These are phyloP conservation scores for Ustilago xerochloae DNA, from an alignment of 1,284 basidiomycete species.

Conservation along the genomic window DNA sequence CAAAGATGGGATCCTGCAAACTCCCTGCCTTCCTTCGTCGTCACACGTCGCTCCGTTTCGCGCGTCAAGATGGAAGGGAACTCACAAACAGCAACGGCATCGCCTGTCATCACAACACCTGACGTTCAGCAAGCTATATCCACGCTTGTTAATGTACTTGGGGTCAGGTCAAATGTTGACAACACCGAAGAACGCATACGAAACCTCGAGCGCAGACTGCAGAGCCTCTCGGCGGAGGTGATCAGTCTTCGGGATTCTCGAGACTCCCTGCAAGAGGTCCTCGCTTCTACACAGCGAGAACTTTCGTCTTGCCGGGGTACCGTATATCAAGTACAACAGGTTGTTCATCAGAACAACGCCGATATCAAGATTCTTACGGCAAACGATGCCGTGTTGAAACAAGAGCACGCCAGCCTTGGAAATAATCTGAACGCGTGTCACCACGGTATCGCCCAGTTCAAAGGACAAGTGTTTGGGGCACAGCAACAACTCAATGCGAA, in stretches of 20 bases:
- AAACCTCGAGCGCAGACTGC: background rate
- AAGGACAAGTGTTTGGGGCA: too few species aligned
- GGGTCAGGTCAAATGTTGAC: background rate
- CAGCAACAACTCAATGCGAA: too few species aligned
- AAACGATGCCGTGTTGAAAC: background rate
- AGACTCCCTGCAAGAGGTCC: conserved; percentile 1
- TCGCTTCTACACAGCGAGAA: background rate
- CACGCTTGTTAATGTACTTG: background rate
- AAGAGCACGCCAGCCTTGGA: background rate
- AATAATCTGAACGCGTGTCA: too few species aligned
- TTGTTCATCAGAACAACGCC: background rate
- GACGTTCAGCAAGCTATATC: conserved; percentile 2
- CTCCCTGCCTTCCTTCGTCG: too few species aligned
- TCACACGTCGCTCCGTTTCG: background rate
- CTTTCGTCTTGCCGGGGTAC: background rate
- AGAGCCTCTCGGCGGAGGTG: background rate
- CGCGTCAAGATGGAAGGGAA: background rate
- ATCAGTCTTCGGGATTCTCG: background rate
- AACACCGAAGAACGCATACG: conserved; percentile 2
- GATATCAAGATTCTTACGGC: background rate
- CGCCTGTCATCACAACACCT: background rate
- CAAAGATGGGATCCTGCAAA: too few species aligned
- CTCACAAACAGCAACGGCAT: background rate
- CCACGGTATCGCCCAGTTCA: too few species aligned
- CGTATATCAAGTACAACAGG: background rate